Evolutionary conservation across 495 filamentous ascomycete genomes (phyloP), one percentile per base, ranked within the genome.

Genomic region (Xylaria longipes): DNA sequence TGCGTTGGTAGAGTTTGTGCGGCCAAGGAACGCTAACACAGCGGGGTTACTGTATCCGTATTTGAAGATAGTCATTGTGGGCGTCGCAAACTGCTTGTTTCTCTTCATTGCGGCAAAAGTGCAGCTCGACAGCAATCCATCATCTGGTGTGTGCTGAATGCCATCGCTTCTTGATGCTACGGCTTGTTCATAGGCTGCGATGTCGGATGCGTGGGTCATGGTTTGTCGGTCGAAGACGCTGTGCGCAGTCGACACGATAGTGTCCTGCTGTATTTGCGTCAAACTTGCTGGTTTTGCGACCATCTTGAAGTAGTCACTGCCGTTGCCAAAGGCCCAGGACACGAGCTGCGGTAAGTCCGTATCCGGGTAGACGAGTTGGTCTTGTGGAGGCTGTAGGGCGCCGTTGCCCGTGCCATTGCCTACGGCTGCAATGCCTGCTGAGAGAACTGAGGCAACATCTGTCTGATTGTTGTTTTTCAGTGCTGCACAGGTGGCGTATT

Each of bases 251-350:
- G 67, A 64, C 12, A 79, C 80, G 15, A 81, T 57, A 12, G 71
- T 69, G 62, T 78, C 74, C 6, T 80, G 72, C 25, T 78, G 71
- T 11, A 69, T 73, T 54, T 80, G 78, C 54, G 69, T 76, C 15
- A 76, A 73, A 17, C 81, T 79, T 22, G 71, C 75, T 2, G 71
- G 57, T 17, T 77, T 80, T 7, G 78, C 80, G n/a, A 81, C 74
- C 70, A 84, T 78, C 69, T 85, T 84, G 73, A 82, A 80, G 68
- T 80, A 85, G 69, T 85, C 80, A 14, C 78, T 81, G 14, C 80
- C 79, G 43, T 78, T 75, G 35, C 75, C 65, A 37, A 85, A 74
- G 67, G 78, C 60, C 71, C 79, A 75, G 39, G 76, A 62, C 11
- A 84, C 78, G 58, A 81, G 75, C 25, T 78, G 72, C 2, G 73